Conservation (phyloP, 106 monocot genomes). For the Dactylorhiza incarnata region DNA sequence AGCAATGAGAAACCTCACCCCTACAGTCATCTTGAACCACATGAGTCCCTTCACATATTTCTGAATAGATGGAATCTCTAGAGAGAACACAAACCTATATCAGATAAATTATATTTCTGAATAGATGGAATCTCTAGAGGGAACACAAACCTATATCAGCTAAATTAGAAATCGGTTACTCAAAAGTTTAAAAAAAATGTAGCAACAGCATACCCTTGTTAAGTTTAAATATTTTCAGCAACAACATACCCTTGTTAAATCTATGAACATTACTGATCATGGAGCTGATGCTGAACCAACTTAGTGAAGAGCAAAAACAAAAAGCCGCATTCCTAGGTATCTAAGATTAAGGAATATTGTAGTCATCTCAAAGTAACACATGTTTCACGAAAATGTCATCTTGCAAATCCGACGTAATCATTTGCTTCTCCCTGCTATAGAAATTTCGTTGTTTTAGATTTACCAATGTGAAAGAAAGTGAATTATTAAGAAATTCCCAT, state of each 20-base stretch:
- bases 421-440: too few species aligned
- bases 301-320: conserved; percentile 27
- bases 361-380: too few species aligned
- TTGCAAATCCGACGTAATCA: too few species aligned
- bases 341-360: too few species aligned
- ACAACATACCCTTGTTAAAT: conserved; percentile 58
- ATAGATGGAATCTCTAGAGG: conserved; percentile 57
- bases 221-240: not conserved
- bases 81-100: not conserved
- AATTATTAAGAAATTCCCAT: too few species aligned
- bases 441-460: too few species aligned
- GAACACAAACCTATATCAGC: not conserved
- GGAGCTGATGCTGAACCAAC: conserved; percentile 62
- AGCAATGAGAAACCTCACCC: conserved; percentile 24
- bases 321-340: not conserved
- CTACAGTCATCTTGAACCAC: conserved; percentile 49
- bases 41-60: conserved; percentile 74
- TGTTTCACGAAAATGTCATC: too few species aligned
- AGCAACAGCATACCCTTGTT: too few species aligned
- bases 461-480: too few species aligned
- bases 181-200: not conserved
- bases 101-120: conserved; percentile 37
- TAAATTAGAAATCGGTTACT: not conserved
- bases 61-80: conserved; percentile 71
- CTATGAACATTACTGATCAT: conserved; percentile 68